These are phyloP conservation scores for Marasmius tenuissimus DNA, from an alignment of 1,284 basidiomycete species.

Conservation along the genomic window DNA sequence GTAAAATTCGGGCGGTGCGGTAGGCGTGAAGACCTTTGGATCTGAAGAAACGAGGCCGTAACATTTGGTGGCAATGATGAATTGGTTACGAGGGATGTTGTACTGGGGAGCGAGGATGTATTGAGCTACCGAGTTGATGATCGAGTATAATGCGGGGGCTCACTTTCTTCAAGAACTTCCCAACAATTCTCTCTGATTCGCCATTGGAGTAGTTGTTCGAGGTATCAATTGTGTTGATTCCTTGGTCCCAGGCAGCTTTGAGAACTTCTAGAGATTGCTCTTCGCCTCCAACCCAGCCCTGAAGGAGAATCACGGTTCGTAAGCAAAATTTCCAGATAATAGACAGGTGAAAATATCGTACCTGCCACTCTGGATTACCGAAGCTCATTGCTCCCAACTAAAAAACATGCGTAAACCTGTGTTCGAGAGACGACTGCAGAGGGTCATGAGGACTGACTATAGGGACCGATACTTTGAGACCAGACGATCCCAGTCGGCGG, in stretches of 20 bases:
- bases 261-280: constrained; percentile 17
- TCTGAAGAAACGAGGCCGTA: constrained; percentile 17
- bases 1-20: constrained; percentile 9
- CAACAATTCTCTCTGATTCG: constrained; percentile 17
- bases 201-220: constrained; percentile 21
- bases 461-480: constrained; percentile 45
- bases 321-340: background rate
- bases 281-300: constrained; percentile 16
- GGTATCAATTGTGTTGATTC: constrained; percentile 22
- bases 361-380: constrained; percentile 12
- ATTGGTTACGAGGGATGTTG: constrained; percentile 53
- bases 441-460: constrained; percentile 27
- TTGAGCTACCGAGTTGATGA: background rate
- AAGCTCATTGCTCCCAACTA: constrained; percentile 20
- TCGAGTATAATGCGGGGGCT: constrained; percentile 9
- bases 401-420: too few species aligned
- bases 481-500: constrained; percentile 35
- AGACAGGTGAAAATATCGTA: constrained; percentile 4
- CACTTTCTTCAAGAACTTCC: constrained; percentile 19
- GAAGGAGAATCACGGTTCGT: background rate
- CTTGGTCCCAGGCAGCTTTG: constrained; percentile 23
- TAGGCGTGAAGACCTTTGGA: background rate
- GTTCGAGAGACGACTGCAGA: background rate
- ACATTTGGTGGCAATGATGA: constrained; percentile 47
- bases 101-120: constrained; percentile 28